phyloP scores from a whole-genome alignment of 1,139 yeast genomes.

The Yamadazyma triangularis region DNA sequence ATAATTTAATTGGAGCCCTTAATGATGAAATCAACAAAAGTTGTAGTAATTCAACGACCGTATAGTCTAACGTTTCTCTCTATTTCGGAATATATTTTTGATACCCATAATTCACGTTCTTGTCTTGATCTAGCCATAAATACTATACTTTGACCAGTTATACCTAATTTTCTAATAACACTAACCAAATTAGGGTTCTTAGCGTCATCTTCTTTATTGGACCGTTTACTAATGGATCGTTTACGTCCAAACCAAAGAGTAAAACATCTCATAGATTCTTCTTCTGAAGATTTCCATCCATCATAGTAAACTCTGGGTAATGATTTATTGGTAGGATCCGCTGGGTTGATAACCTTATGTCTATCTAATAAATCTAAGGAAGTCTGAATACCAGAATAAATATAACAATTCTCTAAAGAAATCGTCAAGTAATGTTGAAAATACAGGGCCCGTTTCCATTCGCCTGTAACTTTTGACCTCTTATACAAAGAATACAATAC shows the following conservation, averaged over 20 bases:
- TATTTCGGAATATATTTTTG: constrained; percentile 56
- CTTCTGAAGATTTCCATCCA: constrained; percentile 83
- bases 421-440: constrained; percentile 52
- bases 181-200: constrained; percentile 40
- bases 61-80: constrained; percentile 39
- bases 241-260: constrained; percentile 80
- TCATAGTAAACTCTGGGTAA: constrained; percentile 73
- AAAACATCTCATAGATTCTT: constrained; percentile 67
- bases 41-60: background rate
- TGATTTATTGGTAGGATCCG: constrained; percentile 52
- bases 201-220: constrained; percentile 30
- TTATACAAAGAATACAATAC: constrained; percentile 45
- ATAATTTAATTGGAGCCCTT: constrained; percentile 3
- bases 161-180: constrained; percentile 54
- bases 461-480: constrained; percentile 44
- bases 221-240: constrained; percentile 34
- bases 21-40: constrained; percentile 3
- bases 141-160: constrained; percentile 63
- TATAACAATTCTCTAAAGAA: constrained; percentile 63
- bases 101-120: constrained; percentile 83
- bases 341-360: constrained; percentile 39
- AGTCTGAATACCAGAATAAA: constrained; percentile 68
- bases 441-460: constrained; percentile 37
- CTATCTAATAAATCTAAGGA: constrained; percentile 51
- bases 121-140: constrained; percentile 80